Evolutionary conservation across 148 eudicot genomes (phyloP).

Genomic region (Bassia scoparia): DNA sequence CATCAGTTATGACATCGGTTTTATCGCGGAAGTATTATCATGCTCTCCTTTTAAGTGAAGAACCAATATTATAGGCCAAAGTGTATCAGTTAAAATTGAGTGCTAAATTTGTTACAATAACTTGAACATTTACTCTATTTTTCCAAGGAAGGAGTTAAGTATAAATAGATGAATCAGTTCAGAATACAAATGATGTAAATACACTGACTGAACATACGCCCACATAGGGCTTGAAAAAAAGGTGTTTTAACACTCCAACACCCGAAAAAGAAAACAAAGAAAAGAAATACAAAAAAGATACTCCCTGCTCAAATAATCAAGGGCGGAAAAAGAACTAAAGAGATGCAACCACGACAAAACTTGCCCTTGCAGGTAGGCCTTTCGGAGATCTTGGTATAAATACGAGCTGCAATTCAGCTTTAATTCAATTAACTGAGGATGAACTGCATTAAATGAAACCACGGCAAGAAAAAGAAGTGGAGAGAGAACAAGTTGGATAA

Average conservation of each 20-base stretch:
- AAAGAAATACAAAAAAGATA: background rate
- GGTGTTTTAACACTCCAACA: background rate
- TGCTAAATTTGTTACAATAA: too few species aligned
- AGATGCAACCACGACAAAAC: slow-evolving; percentile 20
- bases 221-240: background rate
- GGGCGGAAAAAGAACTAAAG: background rate
- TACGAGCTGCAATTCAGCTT: slow-evolving; percentile 12
- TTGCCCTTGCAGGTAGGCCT: slow-evolving; percentile 8
- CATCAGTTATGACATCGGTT: too few species aligned
- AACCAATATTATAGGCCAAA: too few species aligned
- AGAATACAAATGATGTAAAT: background rate
- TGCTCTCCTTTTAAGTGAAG: too few species aligned
- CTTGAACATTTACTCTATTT: background rate
- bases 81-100: too few species aligned
- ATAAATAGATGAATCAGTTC: slow-evolving; percentile 1
- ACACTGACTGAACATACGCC: slow-evolving; percentile 1
- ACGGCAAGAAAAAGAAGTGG: background rate
- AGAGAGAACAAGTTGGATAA: background rate
- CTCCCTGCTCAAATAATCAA: background rate
- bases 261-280: background rate
- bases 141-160: background rate
- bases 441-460: background rate
- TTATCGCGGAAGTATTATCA: too few species aligned
- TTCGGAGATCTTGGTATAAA: background rate
- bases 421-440: slow-evolving; percentile 3